Evolutionary conservation across 1,139 yeast genomes (phyloP), one percentile per base, ranked within the genome.

Genomic region (Candida freyschussii): DNA sequence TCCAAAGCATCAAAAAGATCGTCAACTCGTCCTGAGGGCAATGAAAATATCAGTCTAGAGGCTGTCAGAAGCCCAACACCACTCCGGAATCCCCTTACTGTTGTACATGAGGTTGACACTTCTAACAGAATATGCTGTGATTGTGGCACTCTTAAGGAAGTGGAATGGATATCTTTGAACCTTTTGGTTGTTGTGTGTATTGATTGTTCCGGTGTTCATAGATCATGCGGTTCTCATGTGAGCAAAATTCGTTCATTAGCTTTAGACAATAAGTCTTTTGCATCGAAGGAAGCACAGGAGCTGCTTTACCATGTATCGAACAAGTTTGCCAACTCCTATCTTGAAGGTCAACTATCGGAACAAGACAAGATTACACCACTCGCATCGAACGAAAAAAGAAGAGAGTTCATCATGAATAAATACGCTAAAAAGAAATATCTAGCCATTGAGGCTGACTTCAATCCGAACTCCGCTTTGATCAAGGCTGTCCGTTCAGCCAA

Each of bases 121-220:
- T 70, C 78, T 23, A 89, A 89, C 52, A 51, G 57, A 14, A 44
- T 50, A 7, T 89, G 97, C 57, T 83, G 86, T 9, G 97, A 89
- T 51, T 89, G 97, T 63, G 80, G 81, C 0, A 54, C 73, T 3
- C 49, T 61, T 0, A 75, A 71, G 8, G 61, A 70, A 20, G 94
- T 85, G 8, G 96, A 87, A 49, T 89, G 96, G 96, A 72, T 89
- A 5, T 83, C 96, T 0, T 66, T 86, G 42, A 89, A 84, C 50
- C 60, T 81, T 31, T 60, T 86, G 37, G 76, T 78, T 16, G 74
- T 82, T 9, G 65, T 89, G 25, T 89, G 97, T 57, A 78, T 86
- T 25, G 78, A 80, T 30, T 89, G 97, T 52, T 80, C 95, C 0
- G 74, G 75, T 2, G 66, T 69, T 0, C 97, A 89, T 57, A 71